Conservation (phyloP, 805 yeast genomes). For the Suhomyces sp. region DNA sequence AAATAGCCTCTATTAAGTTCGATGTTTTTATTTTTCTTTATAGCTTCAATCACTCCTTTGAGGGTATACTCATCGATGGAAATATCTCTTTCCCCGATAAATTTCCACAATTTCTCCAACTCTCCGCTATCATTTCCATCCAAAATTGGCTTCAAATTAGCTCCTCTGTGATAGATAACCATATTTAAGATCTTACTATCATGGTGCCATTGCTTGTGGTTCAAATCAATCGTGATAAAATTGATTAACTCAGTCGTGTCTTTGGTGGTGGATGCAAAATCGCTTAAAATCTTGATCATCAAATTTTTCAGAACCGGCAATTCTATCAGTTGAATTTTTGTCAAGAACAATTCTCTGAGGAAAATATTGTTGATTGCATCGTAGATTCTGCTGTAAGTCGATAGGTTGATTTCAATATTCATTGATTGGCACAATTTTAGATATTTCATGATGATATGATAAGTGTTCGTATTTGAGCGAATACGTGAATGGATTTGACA, state of each 20-base stretch:
- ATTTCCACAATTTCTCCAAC: constrained; percentile 8
- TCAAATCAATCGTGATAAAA: constrained; percentile 37
- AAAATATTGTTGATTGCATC: constrained; percentile 38
- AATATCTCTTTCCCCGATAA: constrained; percentile 4
- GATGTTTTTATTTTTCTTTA: constrained; percentile 6
- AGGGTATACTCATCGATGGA: constrained; percentile 7
- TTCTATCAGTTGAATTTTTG: constrained; percentile 28
- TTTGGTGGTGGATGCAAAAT: constrained; percentile 31
- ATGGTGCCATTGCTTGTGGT: constrained; percentile 25
- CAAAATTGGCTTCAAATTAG: constrained; percentile 1
- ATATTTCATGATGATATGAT: constrained; percentile 30
- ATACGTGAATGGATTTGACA: constrained; percentile 32
- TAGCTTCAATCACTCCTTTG: constrained; percentile 7
- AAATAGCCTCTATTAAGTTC: constrained; percentile 1
- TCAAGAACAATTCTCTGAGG: constrained; percentile 36
- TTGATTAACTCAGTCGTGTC: constrained; percentile 25
- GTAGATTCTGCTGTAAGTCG: constrained; percentile 38
- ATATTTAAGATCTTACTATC: constrained; percentile 31
- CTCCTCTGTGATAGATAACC: constrained; percentile 18
- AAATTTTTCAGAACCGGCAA: constrained; percentile 36
- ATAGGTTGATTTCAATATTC: constrained; percentile 28
- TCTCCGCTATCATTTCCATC: constrained; percentile 2
- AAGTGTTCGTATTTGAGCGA: constrained; percentile 33
- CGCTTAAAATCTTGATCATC: constrained; percentile 32
- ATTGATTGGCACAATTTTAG: constrained; percentile 26